These are phyloP conservation scores for Zychaea mexicana DNA, from an alignment of 371 early-diverging fungal genomes.

Conservation along the genomic window DNA sequence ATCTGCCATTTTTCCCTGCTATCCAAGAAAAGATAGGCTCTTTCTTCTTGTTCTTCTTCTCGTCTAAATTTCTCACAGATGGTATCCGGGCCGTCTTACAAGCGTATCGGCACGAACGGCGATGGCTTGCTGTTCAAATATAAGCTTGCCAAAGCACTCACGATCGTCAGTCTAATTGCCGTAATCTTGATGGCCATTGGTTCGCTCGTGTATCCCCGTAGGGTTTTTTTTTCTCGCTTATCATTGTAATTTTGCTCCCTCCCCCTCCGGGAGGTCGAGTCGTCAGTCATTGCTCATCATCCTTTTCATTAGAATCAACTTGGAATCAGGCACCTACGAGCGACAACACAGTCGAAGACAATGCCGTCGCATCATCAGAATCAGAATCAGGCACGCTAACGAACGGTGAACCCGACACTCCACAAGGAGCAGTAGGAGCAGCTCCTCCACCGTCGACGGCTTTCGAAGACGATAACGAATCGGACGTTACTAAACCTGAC, in stretches of 20 bases:
- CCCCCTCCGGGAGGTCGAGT: no score
- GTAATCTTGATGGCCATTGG: constrained; percentile 27
- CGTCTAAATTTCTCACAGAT: no score
- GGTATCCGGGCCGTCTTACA: constrained; percentile 9
- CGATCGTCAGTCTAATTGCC: constrained; percentile 22
- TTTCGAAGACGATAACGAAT: neutral
- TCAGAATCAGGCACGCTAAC: neutral
- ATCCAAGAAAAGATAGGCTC: no score
- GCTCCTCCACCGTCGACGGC: neutral
- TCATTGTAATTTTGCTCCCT: neutral
- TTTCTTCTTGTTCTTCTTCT: neutral
- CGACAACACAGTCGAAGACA: neutral
- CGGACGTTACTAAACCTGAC: no score
- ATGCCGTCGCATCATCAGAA: neutral
- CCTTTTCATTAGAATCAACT: neutral
- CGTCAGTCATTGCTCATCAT: neutral
- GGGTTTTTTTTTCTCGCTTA: neutral
- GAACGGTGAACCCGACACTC: neutral
- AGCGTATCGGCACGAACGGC: constrained; percentile 17
- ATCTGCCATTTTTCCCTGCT: neutral
- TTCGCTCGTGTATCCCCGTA: constrained; percentile 28
- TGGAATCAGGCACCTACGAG: neutral
- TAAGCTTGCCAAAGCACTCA: constrained; percentile 29
- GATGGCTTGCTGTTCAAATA: constrained; percentile 26
- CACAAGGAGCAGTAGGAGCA: neutral